Evolutionary conservation across 2,329 filamentous ascomycete genomes (phyloP).

Genomic region (Basipetospora chlamydospora): DNA sequence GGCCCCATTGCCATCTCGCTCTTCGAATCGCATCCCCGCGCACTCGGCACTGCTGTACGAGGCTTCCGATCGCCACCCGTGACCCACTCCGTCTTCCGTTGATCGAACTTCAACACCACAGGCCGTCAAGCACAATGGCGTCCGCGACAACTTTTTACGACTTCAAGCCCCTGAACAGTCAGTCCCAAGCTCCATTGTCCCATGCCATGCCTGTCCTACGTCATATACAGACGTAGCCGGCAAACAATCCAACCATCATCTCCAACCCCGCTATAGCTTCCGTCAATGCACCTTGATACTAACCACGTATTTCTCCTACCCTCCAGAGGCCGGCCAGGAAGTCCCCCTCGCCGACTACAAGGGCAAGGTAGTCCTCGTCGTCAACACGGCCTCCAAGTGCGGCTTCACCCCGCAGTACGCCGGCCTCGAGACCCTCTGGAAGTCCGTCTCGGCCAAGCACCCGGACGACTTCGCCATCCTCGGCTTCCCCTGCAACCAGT

Average conservation of each 20-base stretch:
- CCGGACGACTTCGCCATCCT: slow-evolving; percentile 70
- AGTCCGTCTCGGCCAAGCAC: slow-evolving; percentile 54
- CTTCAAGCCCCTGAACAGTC: slow-evolving; percentile 73
- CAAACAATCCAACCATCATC: no score
- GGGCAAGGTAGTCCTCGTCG: slow-evolving; percentile 86
- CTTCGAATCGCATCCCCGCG: background rate
- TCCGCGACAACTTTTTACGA: slow-evolving; percentile 61
- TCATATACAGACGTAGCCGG: no score
- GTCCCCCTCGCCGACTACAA: slow-evolving; percentile 58
- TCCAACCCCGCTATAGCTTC: no score
- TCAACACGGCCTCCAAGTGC: slow-evolving; percentile 98
- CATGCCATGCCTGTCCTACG: no score
- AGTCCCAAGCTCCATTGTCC: slow-evolving; percentile 22
- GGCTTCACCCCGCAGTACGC: slow-evolving; percentile 95
- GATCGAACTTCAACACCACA: slow-evolving; percentile 36
- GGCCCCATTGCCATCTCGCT: no score
- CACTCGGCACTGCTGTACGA: no score
- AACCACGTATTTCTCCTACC: background rate
- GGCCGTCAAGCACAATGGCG: slow-evolving; percentile 24
- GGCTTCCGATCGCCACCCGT: no score
- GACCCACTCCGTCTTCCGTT: background rate
- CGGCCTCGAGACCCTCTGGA: slow-evolving; percentile 82
- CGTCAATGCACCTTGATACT: background rate
- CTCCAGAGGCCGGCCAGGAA: slow-evolving; percentile 43
- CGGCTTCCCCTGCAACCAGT: slow-evolving; percentile 98